Evolutionary conservation across 1,284 basidiomycete species (phyloP).

Genomic region (Cryptococcus wingfieldii): DNA sequence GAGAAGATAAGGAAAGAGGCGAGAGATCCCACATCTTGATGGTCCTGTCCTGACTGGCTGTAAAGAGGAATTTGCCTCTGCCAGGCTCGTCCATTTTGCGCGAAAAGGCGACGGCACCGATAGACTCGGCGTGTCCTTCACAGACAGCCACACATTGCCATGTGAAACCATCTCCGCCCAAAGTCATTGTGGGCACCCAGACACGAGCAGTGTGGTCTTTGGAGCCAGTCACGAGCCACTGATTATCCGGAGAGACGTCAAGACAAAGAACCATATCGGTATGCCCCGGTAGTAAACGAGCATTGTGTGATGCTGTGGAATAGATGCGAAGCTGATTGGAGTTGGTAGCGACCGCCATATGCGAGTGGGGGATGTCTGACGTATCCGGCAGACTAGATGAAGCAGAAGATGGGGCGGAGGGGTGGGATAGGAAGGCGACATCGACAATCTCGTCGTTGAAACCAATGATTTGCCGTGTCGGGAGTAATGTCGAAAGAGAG

Average conservation of each 20-base stretch:
- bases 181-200: constrained; percentile 62
- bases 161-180: constrained; percentile 37
- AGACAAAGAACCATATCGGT: constrained; percentile 86
- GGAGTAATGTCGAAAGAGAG: constrained; percentile 60
- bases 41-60: constrained; percentile 93
- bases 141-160: constrained; percentile 83
- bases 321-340: constrained; percentile 89
- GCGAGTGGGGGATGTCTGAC: constrained; percentile 47
- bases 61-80: constrained; percentile 67
- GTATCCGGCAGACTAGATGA: neutral
- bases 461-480: constrained; percentile 85
- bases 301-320: constrained; percentile 64
- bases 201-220: constrained; percentile 86
- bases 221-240: constrained; percentile 79
- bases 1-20: constrained; percentile 28
- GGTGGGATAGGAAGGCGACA: constrained; percentile 61
- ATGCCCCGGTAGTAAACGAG: constrained; percentile 79
- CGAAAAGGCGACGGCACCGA: constrained; percentile 84
- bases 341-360: constrained; percentile 92
- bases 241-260: constrained; percentile 63
- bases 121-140: constrained; percentile 89
- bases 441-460: constrained; percentile 99
- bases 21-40: constrained; percentile 97
- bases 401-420: constrained; percentile 25
- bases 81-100: constrained; percentile 45